Conservation (phyloP, 139 green algal genomes). For the Coelastrella sp. region DNA sequence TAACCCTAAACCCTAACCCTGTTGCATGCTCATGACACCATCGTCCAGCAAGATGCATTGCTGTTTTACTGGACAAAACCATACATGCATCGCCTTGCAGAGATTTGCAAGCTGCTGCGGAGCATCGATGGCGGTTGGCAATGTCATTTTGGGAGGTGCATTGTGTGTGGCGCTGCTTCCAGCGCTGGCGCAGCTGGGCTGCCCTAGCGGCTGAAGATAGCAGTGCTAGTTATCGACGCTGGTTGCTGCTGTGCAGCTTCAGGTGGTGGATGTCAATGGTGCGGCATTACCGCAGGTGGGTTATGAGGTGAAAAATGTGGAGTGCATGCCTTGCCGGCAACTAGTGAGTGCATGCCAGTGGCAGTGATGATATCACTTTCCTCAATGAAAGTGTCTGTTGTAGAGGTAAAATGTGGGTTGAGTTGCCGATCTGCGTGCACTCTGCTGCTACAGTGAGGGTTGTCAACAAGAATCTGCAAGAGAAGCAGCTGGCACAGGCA, state of each 20-base stretch:
- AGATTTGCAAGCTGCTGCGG: conserved; percentile 8
- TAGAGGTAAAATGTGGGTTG: too few relatives aligned
- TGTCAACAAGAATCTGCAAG: too few relatives aligned
- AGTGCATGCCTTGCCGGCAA: too few relatives aligned
- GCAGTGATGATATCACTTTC: too few relatives aligned
- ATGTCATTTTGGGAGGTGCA: conserved; percentile 45
- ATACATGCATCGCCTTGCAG: background rate
- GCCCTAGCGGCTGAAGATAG: conserved; percentile 7
- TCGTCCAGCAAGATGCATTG: too few relatives aligned
- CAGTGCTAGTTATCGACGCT: background rate
- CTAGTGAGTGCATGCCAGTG: too few relatives aligned
- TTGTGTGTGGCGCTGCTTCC: conserved; percentile 23
- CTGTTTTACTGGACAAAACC: too few relatives aligned
- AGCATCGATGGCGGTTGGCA: conserved; percentile 29
- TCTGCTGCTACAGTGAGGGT: background rate
- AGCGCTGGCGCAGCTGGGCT: conserved; percentile 9
- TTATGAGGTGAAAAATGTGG: background rate
- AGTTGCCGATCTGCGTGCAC: background rate
- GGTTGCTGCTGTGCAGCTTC: conserved; percentile 43
- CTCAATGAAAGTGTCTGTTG: too few relatives aligned
- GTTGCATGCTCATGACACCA: too few relatives aligned
- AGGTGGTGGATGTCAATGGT: conserved; percentile 39
- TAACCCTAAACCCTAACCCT: too few relatives aligned
- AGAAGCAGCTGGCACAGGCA: background rate
- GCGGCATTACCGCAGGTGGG: conserved; percentile 38